Percentiles rank a stretch among this genome's conserved stretches.
These are phyloP conservation scores for Gastrolobium bilobum DNA, from an alignment of 306 rosid genomes.

Conservation along the genomic window DNA sequence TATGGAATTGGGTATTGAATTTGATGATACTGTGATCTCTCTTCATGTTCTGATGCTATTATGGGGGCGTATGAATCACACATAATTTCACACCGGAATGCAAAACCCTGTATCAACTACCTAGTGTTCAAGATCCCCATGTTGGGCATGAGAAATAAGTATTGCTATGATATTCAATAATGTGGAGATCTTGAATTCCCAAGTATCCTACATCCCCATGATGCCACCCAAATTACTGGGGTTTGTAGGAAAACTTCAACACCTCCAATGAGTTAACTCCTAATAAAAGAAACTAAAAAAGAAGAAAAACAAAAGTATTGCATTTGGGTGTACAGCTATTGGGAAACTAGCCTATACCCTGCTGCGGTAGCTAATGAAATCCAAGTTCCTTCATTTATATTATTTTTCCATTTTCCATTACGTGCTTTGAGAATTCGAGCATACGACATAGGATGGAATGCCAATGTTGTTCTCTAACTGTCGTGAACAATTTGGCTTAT, in stretches of 20 bases:
- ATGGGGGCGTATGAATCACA: conserved; percentile 10
- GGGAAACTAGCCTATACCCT: neutral
- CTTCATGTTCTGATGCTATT: conserved; percentile 15
- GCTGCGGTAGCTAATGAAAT: neutral
- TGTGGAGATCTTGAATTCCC: conserved; percentile 16
- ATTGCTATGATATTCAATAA: neutral
- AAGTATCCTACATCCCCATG: neutral
- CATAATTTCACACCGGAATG: conserved; percentile 15
- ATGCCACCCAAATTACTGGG: neutral
- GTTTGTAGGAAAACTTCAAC: neutral
- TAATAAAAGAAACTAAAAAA: conserved; percentile 12
- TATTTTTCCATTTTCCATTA: neutral
- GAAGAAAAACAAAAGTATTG: neutral
- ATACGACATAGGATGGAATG: conserved; percentile 11
- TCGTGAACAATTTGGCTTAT: conserved; percentile 17
- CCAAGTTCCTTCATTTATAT: neutral
- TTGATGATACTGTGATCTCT: conserved; percentile 8
- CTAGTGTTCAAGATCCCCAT: neutral
- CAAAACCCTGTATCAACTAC: neutral
- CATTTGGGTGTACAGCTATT: neutral
- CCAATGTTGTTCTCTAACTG: conserved; percentile 15
- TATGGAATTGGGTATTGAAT: conserved; percentile 30
- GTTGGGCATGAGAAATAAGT: neutral
- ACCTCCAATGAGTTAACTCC: neutral
- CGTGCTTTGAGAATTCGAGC: conserved; percentile 26